Evolutionary conservation across 2,329 filamentous ascomycete genomes (phyloP), one percentile per base, ranked within the genome.

Genomic region (Colletotrichum sp.): DNA sequence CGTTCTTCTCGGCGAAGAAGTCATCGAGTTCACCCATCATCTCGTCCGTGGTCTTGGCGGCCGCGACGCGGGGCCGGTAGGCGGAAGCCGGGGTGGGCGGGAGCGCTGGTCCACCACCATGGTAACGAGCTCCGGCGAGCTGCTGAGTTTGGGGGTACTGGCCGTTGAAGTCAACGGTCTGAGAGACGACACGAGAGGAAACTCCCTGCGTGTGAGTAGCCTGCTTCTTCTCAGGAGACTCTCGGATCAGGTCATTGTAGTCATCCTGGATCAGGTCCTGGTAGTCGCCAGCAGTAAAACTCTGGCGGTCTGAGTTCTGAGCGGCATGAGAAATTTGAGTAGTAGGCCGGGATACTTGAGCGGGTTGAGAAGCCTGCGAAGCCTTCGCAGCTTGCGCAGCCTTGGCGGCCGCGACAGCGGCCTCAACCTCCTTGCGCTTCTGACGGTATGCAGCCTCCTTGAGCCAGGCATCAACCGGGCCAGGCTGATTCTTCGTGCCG

Each of bases 1-100:
- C 65, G 6, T 74, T 76, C 32, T 76, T 26, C 60, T 76, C 66
- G 6, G 60, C 36, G 52, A 76, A 68, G 67, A 76, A 76, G 39
- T 75, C 72, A 12, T 76, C 72, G 5, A 76, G 39, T 5, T 60
- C 67, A 1, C 18, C 66, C 72, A 75, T 55, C 26, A 67, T 71
- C 59, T 75, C 52, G 3, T 16, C 62, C n/a, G 36, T 59, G 5
- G 66, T 69, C 21, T 52, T 15, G 44, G 44, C 44, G 44, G 44
- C 44, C 10, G 44, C 44, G 3, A 52, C n/a, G 10, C n/a, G 44
- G 18, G 71, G 59, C 10, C 15, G 30, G 21, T 60, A 44, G 36
- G 36, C 57, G 15, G 57, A 65, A 34, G 71, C 59, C 3, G 74
- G 74, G 16, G 74, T 76, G 8, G 74, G 74, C 12, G 74, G 74